phyloP scores from a whole-genome alignment of 345 rosid species.

The Cardamine resedifolia region DNA sequence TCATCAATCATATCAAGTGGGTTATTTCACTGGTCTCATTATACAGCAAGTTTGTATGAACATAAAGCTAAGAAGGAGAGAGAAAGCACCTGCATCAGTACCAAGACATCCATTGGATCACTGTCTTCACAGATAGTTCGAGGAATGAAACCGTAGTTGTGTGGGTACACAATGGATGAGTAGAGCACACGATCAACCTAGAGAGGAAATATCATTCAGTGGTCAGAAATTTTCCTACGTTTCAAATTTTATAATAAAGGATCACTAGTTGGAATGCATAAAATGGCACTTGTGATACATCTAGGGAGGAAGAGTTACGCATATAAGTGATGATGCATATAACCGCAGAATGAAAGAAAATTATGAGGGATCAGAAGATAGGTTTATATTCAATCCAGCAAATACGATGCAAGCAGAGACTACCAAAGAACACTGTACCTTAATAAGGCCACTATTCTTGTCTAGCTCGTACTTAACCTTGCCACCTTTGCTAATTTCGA shows the following conservation, averaged over 20 bases:
- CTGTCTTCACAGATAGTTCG: constrained; percentile 95
- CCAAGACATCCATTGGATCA: constrained; percentile 94
- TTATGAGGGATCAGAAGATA: not conserved
- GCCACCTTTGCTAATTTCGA: constrained; percentile 94
- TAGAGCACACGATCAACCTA: constrained; percentile 96
- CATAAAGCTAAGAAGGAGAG: not conserved
- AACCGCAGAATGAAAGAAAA: not conserved
- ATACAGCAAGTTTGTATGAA: not conserved
- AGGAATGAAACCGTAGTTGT: constrained; percentile 98
- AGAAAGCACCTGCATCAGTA: constrained; percentile 89
- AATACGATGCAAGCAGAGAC: not conserved
- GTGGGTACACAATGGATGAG: constrained; percentile 98
- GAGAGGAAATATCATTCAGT: constrained; percentile 14
- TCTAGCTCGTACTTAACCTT: constrained; percentile 98
- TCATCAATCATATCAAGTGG: constrained; percentile 18
- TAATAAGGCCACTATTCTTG: constrained; percentile 87
- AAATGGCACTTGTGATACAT: not conserved
- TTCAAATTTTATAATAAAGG: not conserved
- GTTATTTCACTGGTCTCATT: not conserved
- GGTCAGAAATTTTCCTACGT: not conserved
- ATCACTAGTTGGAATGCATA: constrained; percentile 1
- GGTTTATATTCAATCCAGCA: not conserved
- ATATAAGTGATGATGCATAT: not conserved
- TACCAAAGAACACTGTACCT: constrained; percentile 41
- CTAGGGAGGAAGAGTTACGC: not conserved